phyloP scores from a whole-genome alignment of 495 filamentous ascomycete genomes.

The Chaetomium fimeti region DNA sequence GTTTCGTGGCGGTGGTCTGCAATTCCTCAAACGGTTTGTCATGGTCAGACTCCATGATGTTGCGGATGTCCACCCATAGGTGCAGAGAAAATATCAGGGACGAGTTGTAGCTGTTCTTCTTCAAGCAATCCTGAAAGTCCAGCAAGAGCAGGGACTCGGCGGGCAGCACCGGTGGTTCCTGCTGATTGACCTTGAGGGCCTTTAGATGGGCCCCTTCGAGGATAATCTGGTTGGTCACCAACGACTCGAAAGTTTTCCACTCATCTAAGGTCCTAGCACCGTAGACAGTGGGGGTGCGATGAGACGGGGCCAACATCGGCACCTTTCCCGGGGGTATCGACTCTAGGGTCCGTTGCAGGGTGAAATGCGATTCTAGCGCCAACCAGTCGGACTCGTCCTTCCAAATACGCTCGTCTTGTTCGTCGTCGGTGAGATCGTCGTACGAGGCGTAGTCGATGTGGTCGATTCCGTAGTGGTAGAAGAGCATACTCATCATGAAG shows the following conservation, averaged over 20 bases:
- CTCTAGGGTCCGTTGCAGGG: slow-evolving; percentile 8
- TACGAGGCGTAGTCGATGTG: slow-evolving; percentile 33
- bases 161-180: slow-evolving; percentile 17
- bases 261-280: slow-evolving; percentile 19
- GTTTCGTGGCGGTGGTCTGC: slow-evolving; percentile 20
- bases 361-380: slow-evolving; percentile 18
- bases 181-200: slow-evolving; percentile 23
- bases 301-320: slow-evolving; percentile 23
- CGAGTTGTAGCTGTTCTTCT: slow-evolving; percentile 10
- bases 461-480: slow-evolving; percentile 27
- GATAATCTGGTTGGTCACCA: slow-evolving; percentile 25
- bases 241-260: slow-evolving; percentile 20
- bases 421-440: slow-evolving; percentile 17
- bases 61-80: slow-evolving; percentile 34
- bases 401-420: slow-evolving; percentile 26
- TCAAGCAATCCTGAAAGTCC: slow-evolving; percentile 25
- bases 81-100: slow-evolving; percentile 31
- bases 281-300: slow-evolving; percentile 23
- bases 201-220: slow-evolving; percentile 27
- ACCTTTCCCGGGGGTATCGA: slow-evolving; percentile 26
- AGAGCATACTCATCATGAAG: slow-evolving; percentile 32
- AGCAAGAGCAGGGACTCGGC: slow-evolving; percentile 29
- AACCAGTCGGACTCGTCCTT: slow-evolving; percentile 32
- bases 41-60: slow-evolving; percentile 31
- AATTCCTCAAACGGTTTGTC: slow-evolving; percentile 26